Evolutionary conservation across 805 yeast genomes (phyloP), one percentile per base, ranked within the genome.

Genomic region (Yarrowia porcina): DNA sequence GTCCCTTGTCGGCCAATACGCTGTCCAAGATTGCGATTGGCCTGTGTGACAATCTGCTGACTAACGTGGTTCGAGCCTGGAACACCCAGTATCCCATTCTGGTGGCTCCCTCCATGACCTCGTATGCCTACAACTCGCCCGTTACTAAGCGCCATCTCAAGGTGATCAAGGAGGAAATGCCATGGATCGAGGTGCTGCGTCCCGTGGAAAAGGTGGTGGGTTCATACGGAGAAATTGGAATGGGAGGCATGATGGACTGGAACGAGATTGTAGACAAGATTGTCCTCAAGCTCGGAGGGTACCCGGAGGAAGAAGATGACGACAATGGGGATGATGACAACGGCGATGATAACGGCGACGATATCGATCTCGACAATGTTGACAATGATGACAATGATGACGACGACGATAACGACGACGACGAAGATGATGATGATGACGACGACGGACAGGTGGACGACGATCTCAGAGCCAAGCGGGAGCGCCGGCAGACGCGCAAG

Each of bases 181-280:
- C 93, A 35, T 93, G 96, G 93, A 87, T 93, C 66, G 96, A 90
- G 67, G 84, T 93, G n/a, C 80, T 94, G 71, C 88, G 87, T 72
- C 99, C 99, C 0, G 90, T 91, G 23, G 99, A 93, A 74, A 93
- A 93, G 74, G 96, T 93, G 6, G 85, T 88, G 71, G 90, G 96
- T 63, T 83, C 90, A 42, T 90, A 92, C 76, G 98, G 99, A 65
- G 98, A 93, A 69, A 91, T 94, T 23, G 98, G 98, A n/a, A 88
- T 94, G 90, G 98, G 99, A 54, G 98, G 99, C 62, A 94, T 94
- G 98, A 88, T 92, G 87, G 98, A 94, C 69, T 90, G 96, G 84
- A 88, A 90, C 72, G 97, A 92, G 73, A 87, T 94, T 69, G 97
- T 91, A 18, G 96, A 91, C 71, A 84, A 85, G 69, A 80, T 90